Evolutionary conservation across 108 stramenopile genomes (phyloP), one percentile per base, ranked within the genome.

Genomic region (Fragilariopsis cylindrus): DNA sequence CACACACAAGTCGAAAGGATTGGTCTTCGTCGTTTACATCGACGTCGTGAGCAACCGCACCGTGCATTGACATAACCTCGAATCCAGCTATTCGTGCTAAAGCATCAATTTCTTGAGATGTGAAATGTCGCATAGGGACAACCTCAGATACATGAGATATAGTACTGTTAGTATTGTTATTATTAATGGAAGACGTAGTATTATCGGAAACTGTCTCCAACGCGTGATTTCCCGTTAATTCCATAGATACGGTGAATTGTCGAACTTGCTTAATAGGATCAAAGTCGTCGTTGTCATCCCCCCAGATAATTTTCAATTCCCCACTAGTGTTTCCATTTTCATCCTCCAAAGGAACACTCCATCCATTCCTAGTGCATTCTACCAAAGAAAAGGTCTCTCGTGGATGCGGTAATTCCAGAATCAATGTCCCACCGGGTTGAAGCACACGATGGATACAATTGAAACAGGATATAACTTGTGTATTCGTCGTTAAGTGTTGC

Each of bases 371-470:
- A 7, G 93, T 90, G 63, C 88, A 90, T 75, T 90, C 93, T 4
- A 91, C 88, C 87, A 90, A 81, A 9, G 81, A 81, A 71, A 92
- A 91, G 49, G 85, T 89, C 77, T 94, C 93, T 64, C 88, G 70
- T 60, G 93, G 93, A 80, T 94, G 93, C 13, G 93, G 91, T 57
- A 94, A 65, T 68, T 94, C 93, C 40, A 94, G 52, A 69, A 90
- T 77, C 7, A 90, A 69, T 1, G 90, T 94, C 2, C 89, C 89
- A 16, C 77, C 87, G 9, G 76, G 63, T 44, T 54, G 19, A 42
- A 94, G 58, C 16, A 66, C 48, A 9, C 76, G 76, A 50, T 73
- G 65, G 7, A 85, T 65, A 7, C 81, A 86, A 46, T 70, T 47
- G 18, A 94, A 85, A 50, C 90, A 91, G 4, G 71, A 75, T 47